Evolutionary conservation across 2,329 filamentous ascomycete species (phyloP).

Genomic region (Tothia fuscella): DNA sequence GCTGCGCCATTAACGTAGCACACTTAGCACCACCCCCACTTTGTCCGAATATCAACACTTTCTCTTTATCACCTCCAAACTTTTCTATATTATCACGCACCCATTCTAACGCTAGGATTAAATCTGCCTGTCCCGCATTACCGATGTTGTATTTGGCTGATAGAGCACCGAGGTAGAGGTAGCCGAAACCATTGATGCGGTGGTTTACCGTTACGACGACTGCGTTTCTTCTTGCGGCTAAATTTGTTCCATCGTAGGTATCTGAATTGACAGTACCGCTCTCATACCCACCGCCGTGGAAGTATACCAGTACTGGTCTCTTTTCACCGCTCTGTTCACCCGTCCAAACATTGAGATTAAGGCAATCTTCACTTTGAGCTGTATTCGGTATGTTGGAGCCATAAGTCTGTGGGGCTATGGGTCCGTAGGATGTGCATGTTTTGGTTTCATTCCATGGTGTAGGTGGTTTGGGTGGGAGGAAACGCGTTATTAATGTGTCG

Average conservation of each 20-base stretch:
- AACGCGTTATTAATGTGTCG: not conserved
- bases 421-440: not conserved
- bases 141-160: not conserved
- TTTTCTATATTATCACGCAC: constrained; percentile 10
- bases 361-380: constrained; percentile 39
- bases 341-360: constrained; percentile 52
- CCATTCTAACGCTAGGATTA: constrained; percentile 11
- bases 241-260: not conserved
- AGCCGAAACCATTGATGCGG: not conserved
- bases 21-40: constrained; percentile 9
- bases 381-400: not conserved
- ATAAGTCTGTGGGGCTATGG: not conserved
- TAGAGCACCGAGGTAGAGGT: not conserved
- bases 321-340: no score
- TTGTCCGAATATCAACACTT: constrained; percentile 12
- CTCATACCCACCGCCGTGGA: not conserved
- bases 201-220: constrained; percentile 1
- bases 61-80: constrained; percentile 9
- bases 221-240: not conserved
- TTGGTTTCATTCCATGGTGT: not conserved
- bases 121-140: not conserved
- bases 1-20: no score
- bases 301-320: not conserved
- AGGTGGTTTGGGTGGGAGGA: not conserved
- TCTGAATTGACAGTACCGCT: not conserved